A percentile compares a stretch with the other conserved stretches of the same genome.
Conservation (phyloP, 495 filamentous ascomycete genomes). For the Tuber indicum region DNA sequence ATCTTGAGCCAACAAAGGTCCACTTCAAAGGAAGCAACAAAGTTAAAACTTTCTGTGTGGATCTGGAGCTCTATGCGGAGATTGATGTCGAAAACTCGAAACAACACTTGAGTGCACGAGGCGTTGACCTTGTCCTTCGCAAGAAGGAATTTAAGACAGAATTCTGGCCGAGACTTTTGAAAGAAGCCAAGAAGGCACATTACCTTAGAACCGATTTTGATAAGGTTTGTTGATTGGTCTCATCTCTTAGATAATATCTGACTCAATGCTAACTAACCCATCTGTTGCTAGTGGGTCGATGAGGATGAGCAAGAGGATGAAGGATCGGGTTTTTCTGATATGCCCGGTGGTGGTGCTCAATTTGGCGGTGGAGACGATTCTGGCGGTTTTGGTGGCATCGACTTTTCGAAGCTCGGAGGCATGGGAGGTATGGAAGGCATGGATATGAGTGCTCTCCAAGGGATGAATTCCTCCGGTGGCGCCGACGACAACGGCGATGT, state of each 20-base stretch:
- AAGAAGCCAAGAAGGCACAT: slow-evolving; percentile 80
- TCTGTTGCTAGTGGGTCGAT: slow-evolving; percentile 73
- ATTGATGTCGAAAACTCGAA: slow-evolving; percentile 79
- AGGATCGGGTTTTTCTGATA: slow-evolving; percentile 46
- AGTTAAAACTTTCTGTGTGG: slow-evolving; percentile 70
- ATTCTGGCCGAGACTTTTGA: slow-evolving; percentile 91
- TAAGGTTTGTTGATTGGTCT: slow-evolving; percentile 56
- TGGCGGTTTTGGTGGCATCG: slow-evolving; percentile 56
- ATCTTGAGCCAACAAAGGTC: slow-evolving; percentile 68
- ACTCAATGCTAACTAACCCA: neutral
- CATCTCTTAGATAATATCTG: neutral
- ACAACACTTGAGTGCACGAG: slow-evolving; percentile 72
- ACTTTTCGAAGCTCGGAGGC: slow-evolving; percentile 87
- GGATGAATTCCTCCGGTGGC: slow-evolving; percentile 18
- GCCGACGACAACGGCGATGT: slow-evolving; percentile 67
- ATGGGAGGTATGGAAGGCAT: slow-evolving; percentile 49
- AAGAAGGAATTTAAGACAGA: slow-evolving; percentile 92
- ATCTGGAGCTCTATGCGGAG: slow-evolving; percentile 84
- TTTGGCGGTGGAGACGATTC: slow-evolving; percentile 40
- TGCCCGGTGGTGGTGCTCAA: slow-evolving; percentile 31
- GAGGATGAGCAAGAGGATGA: slow-evolving; percentile 96
- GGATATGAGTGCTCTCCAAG: slow-evolving; percentile 30
- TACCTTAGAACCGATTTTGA: slow-evolving; percentile 99
- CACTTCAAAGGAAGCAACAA: slow-evolving; percentile 78
- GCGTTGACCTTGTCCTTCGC: slow-evolving; percentile 79